phyloP scores from a whole-genome alignment of 1,284 basidiomycete species.

The Bjerkandera adusta region DNA sequence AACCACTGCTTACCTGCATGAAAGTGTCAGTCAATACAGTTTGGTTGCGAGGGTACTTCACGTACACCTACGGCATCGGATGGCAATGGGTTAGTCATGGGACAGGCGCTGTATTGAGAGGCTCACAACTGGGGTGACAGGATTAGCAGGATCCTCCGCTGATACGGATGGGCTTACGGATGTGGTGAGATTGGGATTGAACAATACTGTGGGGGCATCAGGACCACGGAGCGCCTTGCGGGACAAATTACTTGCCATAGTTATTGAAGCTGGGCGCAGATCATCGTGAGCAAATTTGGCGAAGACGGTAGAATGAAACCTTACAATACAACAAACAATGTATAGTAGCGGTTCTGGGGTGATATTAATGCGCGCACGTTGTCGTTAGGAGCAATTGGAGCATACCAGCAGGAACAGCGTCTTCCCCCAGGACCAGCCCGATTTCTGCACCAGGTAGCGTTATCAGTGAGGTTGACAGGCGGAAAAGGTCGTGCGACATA shows the following conservation, averaged over 20 bases:
- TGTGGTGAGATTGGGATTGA: constrained; percentile 11
- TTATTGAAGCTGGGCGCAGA: constrained; percentile 42
- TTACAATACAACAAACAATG: constrained; percentile 38
- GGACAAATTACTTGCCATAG: constrained; percentile 37
- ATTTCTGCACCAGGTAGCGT: not conserved
- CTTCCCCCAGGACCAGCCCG: constrained; percentile 1
- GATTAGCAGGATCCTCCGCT: too few species aligned
- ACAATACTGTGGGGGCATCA: constrained; percentile 1
- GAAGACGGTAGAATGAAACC: not conserved
- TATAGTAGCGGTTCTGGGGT: constrained; percentile 54
- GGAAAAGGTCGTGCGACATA: constrained; percentile 21
- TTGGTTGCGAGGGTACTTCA: not conserved
- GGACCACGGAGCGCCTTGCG: not conserved
- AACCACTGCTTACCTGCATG: constrained; percentile 44
- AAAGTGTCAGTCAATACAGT: not conserved
- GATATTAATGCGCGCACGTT: not conserved
- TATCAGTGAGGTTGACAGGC: not conserved
- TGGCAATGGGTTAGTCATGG: not conserved
- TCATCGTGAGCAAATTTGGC: not conserved
- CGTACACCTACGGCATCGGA: constrained; percentile 19
- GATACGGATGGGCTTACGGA: constrained; percentile 34
- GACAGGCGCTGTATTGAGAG: not conserved
- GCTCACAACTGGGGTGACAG: not conserved
- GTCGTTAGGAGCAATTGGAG: not conserved
- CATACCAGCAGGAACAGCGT: not conserved